phyloP scores from a whole-genome alignment of 140 eudicot species.

The Ambrosia hybrid region DNA sequence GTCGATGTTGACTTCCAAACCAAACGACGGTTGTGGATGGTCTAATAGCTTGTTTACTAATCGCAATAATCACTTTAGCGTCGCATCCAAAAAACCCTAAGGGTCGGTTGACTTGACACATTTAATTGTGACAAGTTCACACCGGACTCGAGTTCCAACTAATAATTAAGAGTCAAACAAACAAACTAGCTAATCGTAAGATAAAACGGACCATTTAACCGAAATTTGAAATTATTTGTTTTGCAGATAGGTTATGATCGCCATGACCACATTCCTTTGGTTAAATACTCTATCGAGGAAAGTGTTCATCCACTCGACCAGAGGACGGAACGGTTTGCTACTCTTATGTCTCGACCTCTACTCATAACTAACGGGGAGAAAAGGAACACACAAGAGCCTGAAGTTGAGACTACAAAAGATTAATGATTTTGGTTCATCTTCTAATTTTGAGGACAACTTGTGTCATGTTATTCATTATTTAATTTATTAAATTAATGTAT shows the following conservation, averaged over 20 bases:
- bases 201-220: not conserved
- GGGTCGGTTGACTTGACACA: not conserved
- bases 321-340: not conserved
- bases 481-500: too few species aligned
- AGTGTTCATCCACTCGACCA: not conserved
- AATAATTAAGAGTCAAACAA: not conserved
- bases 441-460: too few species aligned
- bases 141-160: not conserved
- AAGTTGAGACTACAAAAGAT: slow-evolving; percentile 1
- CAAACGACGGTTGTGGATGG: too few species aligned
- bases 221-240: not conserved
- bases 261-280: not conserved
- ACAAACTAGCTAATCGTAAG: not conserved
- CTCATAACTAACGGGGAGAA: not conserved
- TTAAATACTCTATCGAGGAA: not conserved
- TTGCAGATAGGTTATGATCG: slow-evolving; percentile 17
- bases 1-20: too few species aligned
- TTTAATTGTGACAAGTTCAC: not conserved
- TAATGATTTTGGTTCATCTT: too few species aligned
- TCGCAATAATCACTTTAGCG: not conserved
- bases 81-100: not conserved
- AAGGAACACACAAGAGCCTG: not conserved
- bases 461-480: too few species aligned
- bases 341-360: not conserved
- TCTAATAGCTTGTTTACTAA: too few species aligned